Evolutionary conservation across 257 asterid genomes (phyloP).

Genomic region (Ophiorrhiza pumila): DNA sequence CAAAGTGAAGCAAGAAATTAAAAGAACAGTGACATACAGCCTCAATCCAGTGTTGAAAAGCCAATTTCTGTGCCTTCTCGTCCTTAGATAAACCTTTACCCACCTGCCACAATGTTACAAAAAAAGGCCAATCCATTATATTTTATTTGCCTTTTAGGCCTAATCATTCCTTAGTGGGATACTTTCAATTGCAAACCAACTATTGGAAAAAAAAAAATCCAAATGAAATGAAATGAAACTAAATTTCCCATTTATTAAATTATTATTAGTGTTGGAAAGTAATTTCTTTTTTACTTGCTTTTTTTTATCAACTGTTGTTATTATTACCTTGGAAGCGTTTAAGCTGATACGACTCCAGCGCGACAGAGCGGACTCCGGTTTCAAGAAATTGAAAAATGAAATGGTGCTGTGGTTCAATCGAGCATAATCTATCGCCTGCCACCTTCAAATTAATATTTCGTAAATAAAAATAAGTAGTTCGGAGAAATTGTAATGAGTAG

Average conservation of each 20-base stretch:
- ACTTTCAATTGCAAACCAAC: too few relatives aligned
- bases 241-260: neutral
- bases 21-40: constrained; percentile 54
- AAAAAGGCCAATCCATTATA: constrained; percentile 5
- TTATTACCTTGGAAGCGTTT: constrained; percentile 79
- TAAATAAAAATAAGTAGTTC: too few relatives aligned
- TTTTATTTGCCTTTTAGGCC: neutral
- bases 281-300: neutral
- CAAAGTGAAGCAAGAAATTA: neutral
- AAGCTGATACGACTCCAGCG: constrained; percentile 75
- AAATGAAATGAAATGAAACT: neutral
- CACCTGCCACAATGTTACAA: constrained; percentile 58
- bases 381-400: constrained; percentile 73
- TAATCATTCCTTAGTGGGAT: neutral
- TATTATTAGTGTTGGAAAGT: neutral
- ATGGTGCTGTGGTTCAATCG: constrained; percentile 74
- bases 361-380: constrained; percentile 74
- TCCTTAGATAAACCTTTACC: constrained; percentile 84
- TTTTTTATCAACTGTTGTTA: neutral
- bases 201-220: neutral
- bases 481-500: too few relatives aligned
- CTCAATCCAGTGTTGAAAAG: constrained; percentile 98
- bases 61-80: constrained; percentile 76
- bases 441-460: constrained; percentile 44
- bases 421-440: constrained; percentile 84